Percentiles rank a stretch among this genome's conserved stretches.
Evolutionary conservation across 768 basidiomycete genomes (phyloP).

Genomic region (Pisolithus microcarpus): DNA sequence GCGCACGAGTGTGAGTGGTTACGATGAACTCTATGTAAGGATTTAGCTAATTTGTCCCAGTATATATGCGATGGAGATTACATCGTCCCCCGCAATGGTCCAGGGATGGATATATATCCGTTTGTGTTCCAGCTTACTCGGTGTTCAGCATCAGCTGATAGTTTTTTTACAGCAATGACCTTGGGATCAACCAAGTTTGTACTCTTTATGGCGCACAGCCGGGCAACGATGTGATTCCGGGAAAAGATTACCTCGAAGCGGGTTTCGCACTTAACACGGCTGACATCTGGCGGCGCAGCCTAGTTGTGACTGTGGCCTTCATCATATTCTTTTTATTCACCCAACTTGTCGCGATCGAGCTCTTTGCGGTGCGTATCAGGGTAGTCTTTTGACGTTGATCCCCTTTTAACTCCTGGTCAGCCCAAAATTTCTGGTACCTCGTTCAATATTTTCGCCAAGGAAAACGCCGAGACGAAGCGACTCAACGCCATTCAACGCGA

Average conservation of each 20-base stretch:
- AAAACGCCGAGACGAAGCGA: constrained; percentile 45
- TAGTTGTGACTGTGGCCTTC: constrained; percentile 66
- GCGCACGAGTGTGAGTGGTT: constrained; percentile 47
- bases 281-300: constrained; percentile 62
- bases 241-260: constrained; percentile 53
- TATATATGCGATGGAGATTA: constrained; percentile 59
- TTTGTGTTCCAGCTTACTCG: constrained; percentile 25
- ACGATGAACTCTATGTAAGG: neutral
- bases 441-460: constrained; percentile 54
- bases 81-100: constrained; percentile 59
- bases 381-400: too few species aligned
- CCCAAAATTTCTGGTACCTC: constrained; percentile 31
- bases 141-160: constrained; percentile 3
- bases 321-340: constrained; percentile 62
- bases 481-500: constrained; percentile 47
- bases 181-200: constrained; percentile 71
- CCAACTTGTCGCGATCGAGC: constrained; percentile 63
- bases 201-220: constrained; percentile 60
- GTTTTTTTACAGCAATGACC: constrained; percentile 31
- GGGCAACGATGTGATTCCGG: constrained; percentile 51
- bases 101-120: constrained; percentile 55
- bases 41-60: constrained; percentile 19
- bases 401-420: constrained; percentile 9
- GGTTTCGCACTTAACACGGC: constrained; percentile 41
- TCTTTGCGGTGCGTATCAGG: constrained; percentile 40